Evolutionary conservation across 2,329 filamentous ascomycete genomes (phyloP).

Genomic region (Thermothelomyces thermophilus): DNA sequence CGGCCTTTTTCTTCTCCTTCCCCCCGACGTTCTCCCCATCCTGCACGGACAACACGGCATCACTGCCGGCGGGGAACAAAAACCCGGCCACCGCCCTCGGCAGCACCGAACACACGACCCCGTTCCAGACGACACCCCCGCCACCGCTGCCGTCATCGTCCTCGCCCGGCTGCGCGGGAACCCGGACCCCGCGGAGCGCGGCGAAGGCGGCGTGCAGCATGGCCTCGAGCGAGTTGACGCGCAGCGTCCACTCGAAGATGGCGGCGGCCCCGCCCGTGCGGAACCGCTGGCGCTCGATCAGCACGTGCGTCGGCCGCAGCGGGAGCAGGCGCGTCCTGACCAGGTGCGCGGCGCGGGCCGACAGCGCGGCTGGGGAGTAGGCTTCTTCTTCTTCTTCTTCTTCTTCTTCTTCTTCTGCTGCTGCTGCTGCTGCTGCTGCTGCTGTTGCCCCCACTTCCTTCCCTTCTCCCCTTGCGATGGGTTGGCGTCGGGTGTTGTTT

Average conservation of each 20-base stretch:
- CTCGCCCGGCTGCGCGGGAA: not conserved
- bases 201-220: conserved; percentile 69
- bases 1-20: conserved; percentile 25
- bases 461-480: not conserved
- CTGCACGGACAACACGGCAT: no score
- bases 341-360: conserved; percentile 30
- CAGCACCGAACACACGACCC: conserved; percentile 36
- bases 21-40: not conserved
- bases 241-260: conserved; percentile 74
- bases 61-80: conserved; percentile 27
- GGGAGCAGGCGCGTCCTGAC: conserved; percentile 34
- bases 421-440: not conserved
- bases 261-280: conserved; percentile 57
- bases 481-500: not conserved
- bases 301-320: conserved; percentile 57
- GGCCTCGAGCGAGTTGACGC: conserved; percentile 74
- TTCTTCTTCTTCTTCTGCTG: not conserved
- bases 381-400: not conserved
- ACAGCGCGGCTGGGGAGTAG: conserved; percentile 33
- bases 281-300: conserved; percentile 59
- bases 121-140: conserved; percentile 18
- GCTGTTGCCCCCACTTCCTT: not conserved
- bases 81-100: conserved; percentile 51
- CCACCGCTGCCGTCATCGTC: conserved; percentile 19
- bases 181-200: conserved; percentile 39